Evolutionary conservation across 805 yeast species (phyloP).

Genomic region (Scheffersomyces stipitis): DNA sequence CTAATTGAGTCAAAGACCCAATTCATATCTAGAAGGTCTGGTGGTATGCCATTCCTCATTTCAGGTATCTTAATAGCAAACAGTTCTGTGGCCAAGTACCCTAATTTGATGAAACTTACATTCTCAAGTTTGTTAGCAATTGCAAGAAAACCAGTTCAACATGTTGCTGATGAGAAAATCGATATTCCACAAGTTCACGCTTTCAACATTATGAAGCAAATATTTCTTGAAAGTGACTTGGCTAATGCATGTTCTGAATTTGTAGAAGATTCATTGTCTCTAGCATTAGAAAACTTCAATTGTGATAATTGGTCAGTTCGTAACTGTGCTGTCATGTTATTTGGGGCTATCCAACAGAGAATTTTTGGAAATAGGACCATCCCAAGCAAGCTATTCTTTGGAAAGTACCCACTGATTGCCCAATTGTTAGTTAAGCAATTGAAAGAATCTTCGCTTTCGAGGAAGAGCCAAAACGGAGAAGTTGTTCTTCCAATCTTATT

Average conservation of each 20-base stretch:
- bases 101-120: conserved; percentile 44
- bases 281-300: conserved; percentile 63
- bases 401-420: conserved; percentile 56
- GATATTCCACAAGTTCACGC: conserved; percentile 95
- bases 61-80: conserved; percentile 67
- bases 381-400: conserved; percentile 60
- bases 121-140: conserved; percentile 53
- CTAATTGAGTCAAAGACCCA: conserved; percentile 59
- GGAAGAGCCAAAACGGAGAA: neutral
- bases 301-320: conserved; percentile 80
- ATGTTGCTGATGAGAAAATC: conserved; percentile 50
- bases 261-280: conserved; percentile 56
- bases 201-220: conserved; percentile 74
- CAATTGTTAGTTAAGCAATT: conserved; percentile 48
- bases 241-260: conserved; percentile 50
- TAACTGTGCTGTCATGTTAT: conserved; percentile 92
- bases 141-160: conserved; percentile 50
- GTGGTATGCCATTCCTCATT: conserved; percentile 82
- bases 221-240: conserved; percentile 72
- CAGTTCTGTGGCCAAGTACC: conserved; percentile 4
- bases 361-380: conserved; percentile 63
- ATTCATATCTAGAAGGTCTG: conserved; percentile 83
- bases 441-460: conserved; percentile 16
- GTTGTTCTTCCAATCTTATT: conserved; percentile 73
- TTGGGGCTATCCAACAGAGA: conserved; percentile 78